Base-by-base conservation (phyloP, 148 eudicot species). In the Rhododendron ovatum region DNA sequence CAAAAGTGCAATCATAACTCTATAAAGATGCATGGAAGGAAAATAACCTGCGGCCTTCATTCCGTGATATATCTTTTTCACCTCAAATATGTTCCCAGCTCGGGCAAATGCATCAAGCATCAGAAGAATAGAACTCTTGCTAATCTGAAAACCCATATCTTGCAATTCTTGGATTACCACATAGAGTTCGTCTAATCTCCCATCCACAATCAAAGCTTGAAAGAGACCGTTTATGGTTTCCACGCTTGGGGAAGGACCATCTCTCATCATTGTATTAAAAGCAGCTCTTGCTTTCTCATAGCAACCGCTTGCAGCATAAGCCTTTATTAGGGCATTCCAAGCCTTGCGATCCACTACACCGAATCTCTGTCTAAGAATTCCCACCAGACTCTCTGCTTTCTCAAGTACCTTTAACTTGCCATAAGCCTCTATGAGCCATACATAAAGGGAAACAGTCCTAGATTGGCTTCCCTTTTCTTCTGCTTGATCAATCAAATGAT, bases 231-330 rank as follows among this genome's bases (percentile, higher is more conserved):
- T 95, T 33, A 95, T 92, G n/a, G 96, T 92, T 26, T 93, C 99
- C 71, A 93, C 93, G 35, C 93, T 98, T 80, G 98, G 99, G 30
- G 93, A 89, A 86, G 98, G 99, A 80, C 99, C 99, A 33, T 95
- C 98, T 90, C 90, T 98, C 99, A 93, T 95, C 99, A 98, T 95
- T 83, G 98, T 98, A 90, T 89, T 92, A 83, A 98, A 98, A 89
- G 96, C 98, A 90, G 99, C 99, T 91, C 99, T 94, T 86, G 98
- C 98, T 89, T 95, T 92, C 91, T 98, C 99, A 88, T 98, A 98
- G 88, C 82, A 88, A 87, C 99, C 99, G 80, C 81, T 88, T 83
- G 89, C 84, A 84, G 96, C 95, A 91, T 98, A 98, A 83, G 94
- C 95, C 87, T 93, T 91, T 80, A 98, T 85, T 78, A 98, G 87